Base-by-base conservation (phyloP, 805 yeast species). In the Trichomonascus vanleenenianus region DNA sequence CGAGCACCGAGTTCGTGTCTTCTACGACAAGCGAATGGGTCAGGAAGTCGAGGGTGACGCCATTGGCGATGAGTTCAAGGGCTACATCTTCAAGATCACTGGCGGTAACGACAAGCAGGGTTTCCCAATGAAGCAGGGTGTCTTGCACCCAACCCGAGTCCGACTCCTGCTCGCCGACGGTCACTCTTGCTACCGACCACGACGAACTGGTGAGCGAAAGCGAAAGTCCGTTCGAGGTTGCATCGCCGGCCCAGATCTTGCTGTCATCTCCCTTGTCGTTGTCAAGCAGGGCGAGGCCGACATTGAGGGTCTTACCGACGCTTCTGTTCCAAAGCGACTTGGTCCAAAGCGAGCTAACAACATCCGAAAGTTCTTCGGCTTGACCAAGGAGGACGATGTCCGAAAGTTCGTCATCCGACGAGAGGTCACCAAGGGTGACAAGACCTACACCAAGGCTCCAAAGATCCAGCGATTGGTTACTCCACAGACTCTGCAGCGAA, bases 51-150 rank as follows among this genome's bases (percentile, higher is more conserved):
- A 88, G 70, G 98, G 97, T 75, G 98, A 93, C 74, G 74, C 87
- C 58, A 85, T 93, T 65, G 95, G 95, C 69, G 97, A 93, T 67
- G 98, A 94, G 78, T 87, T 91, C 91, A 91, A 88, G 76, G 98
- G 98, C 69, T 93, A 93, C 88, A 74, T 87, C 70, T 89, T 93
- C 85, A 94, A 84, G 81, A 89, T 93, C 74, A 76, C 97, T 65
- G 98, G 98, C 72, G 98, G 98, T 83, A 93, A 93, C 85, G 98
- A 93, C 80, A 93, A 93, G 79, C 98, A 93, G 81, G 98, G 98
- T 79, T 93, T 93, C 96, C 97, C 98, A 78, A 93, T 94, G 98
- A 93, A 89, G 78, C 98, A 94, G 78, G 98, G 98, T 84, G 98
- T 93, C 60, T 78, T 93, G 82, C 93, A 87, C 80, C 97, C 98